Percentiles rank a stretch among this genome's conserved stretches.
Conservation (phyloP, 768 basidiomycete genomes). For the Termitomyces sp. region DNA sequence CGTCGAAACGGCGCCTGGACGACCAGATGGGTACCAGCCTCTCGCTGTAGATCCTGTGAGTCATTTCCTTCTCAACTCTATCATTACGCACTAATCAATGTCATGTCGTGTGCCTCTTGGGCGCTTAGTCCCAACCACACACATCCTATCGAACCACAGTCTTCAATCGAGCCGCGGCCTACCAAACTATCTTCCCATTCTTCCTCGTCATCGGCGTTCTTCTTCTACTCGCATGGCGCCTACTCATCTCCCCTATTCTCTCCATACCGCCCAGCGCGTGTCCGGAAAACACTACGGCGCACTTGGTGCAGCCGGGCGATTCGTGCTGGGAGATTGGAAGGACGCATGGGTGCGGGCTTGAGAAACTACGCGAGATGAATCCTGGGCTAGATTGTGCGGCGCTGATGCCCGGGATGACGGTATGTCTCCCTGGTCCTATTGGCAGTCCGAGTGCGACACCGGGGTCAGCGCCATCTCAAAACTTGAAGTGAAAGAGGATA, state of each 20-base stretch:
- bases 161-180: slow-evolving; percentile 25
- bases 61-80: slow-evolving; percentile 1
- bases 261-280: slow-evolving; percentile 30
- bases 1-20: slow-evolving; percentile 51
- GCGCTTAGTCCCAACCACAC: slow-evolving; percentile 23
- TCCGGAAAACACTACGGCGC: slow-evolving; percentile 37
- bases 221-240: slow-evolving; percentile 62
- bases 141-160: slow-evolving; percentile 27
- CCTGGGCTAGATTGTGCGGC: slow-evolving; percentile 50
- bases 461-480: neutral
- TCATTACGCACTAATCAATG: neutral
- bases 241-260: slow-evolving; percentile 44
- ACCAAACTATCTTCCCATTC: slow-evolving; percentile 67
- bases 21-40: slow-evolving; percentile 55
- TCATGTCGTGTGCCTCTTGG: slow-evolving; percentile 1
- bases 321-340: slow-evolving; percentile 63
- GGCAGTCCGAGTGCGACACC: neutral
- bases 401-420: slow-evolving; percentile 54
- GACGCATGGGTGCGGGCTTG: slow-evolving; percentile 44
- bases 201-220: slow-evolving; percentile 65
- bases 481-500: neutral
- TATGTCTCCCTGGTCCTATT: slow-evolving; percentile 47
- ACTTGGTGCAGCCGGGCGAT: slow-evolving; percentile 56
- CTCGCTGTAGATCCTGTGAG: slow-evolving; percentile 51
- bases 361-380: slow-evolving; percentile 51